A percentile compares a stretch with the other conserved stretches of the same genome.
Conservation (phyloP, 2,329 filamentous ascomycete genomes). For the Venturia carpophila region DNA sequence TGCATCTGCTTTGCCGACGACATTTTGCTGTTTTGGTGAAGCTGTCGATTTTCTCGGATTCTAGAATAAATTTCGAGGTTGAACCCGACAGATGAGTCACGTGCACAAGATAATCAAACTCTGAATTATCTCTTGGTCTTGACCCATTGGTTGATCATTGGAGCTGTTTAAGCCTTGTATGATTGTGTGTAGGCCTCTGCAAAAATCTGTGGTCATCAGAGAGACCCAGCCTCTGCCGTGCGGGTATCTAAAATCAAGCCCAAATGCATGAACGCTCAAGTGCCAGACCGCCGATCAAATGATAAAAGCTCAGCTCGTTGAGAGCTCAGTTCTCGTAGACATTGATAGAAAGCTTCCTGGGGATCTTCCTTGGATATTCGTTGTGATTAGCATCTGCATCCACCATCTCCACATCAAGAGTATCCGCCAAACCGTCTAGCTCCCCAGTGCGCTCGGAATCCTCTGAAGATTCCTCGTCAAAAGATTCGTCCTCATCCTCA, state of each 20-base stretch:
- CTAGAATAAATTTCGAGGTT: not conserved
- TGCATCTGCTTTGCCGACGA: slow-evolving; percentile 34
- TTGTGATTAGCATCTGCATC: not conserved
- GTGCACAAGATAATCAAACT: not conserved
- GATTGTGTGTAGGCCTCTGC: no score
- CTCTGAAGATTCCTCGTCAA: slow-evolving; percentile 45
- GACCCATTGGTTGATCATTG: no score
- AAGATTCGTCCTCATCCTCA: slow-evolving; percentile 47
- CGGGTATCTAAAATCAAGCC: slow-evolving; percentile 2
- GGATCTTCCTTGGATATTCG: not conserved
- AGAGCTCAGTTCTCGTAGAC: not conserved
- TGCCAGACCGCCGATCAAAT: not conserved
- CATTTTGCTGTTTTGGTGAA: slow-evolving; percentile 1
- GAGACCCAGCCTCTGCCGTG: not conserved
- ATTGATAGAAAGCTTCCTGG: not conserved
- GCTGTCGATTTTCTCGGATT: not conserved
- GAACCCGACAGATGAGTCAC: not conserved
- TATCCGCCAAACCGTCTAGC: not conserved
- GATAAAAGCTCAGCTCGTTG: no score
- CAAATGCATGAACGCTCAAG: not conserved
- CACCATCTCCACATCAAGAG: not conserved
- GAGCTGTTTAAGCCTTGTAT: no score
- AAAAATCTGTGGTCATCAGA: no score
- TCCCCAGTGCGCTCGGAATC: not conserved
- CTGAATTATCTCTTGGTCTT: no score